These are phyloP conservation scores for Tuber aestivum DNA, from an alignment of 495 filamentous ascomycete genomes.

Conservation along the genomic window DNA sequence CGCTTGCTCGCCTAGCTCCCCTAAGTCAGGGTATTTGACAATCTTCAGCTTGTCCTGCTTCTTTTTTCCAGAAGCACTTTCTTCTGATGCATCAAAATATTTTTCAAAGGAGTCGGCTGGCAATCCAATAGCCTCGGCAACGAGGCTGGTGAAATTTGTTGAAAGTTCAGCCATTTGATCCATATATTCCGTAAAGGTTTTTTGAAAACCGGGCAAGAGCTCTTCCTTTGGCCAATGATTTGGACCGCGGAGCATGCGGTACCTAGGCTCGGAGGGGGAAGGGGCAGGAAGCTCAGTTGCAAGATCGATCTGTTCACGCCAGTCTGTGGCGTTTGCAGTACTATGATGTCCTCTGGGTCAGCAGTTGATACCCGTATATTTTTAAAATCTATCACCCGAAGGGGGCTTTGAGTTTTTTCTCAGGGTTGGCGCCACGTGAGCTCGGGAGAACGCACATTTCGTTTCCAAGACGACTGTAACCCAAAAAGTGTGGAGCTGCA, in stretches of 20 bases:
- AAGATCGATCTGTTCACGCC: conserved; percentile 88
- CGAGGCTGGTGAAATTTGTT: conserved; percentile 67
- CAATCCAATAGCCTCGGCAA: conserved; percentile 81
- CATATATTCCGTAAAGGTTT: conserved; percentile 68
- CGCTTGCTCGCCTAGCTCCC: conserved; percentile 17
- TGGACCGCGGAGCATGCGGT: conserved; percentile 73
- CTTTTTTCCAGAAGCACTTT: conserved; percentile 50
- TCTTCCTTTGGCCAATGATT: conserved; percentile 80
- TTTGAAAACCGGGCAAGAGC: conserved; percentile 65
- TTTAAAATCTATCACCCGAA: background rate
- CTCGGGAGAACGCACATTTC: conserved; percentile 47
- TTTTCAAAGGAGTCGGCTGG: conserved; percentile 64
- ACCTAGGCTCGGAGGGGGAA: conserved; percentile 57
- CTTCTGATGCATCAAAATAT: conserved; percentile 64
- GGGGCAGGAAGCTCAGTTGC: conserved; percentile 68
- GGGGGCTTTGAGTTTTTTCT: background rate
- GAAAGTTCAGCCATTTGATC: conserved; percentile 61
- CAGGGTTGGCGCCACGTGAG: conserved; percentile 1
- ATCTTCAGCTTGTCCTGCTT: conserved; percentile 82
- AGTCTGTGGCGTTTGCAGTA: conserved; percentile 56
- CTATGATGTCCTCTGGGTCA: conserved; percentile 11
- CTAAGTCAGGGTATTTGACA: conserved; percentile 61
- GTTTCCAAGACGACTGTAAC: conserved; percentile 57
- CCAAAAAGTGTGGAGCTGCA: conserved; percentile 50
- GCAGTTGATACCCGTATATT: background rate